Evolutionary conservation across 2,329 filamentous ascomycete genomes (phyloP), one percentile per base, ranked within the genome.

Genomic region (Knufia petricola): DNA sequence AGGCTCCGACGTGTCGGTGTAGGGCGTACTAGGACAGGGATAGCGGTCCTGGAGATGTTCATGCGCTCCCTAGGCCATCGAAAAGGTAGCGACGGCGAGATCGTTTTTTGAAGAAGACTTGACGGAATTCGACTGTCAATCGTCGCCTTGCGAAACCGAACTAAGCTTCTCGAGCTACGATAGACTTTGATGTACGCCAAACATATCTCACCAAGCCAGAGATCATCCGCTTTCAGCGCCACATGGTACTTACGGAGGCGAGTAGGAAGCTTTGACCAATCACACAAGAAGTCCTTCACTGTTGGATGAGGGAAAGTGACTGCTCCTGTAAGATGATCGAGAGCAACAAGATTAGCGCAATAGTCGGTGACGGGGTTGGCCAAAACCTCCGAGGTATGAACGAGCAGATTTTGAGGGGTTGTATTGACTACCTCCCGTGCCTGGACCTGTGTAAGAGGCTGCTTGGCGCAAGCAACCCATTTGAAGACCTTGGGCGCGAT

Each of bases 231-330:
- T 15, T 42, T 23, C 7, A 19, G 19, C 13, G 12, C 10, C 19
- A 26, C 9, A 8, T 15, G 20, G 24, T 42, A 42, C 4, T 42
- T 23, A 13, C n/a, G 17, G 9, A 42, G 39, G 10, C 26, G 19
- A 17, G 20, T 10, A 13, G 39, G 39, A 17, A 42, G 9, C 17
- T 42, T 42, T 13, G 9, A 12, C n/a, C 9, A 21, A 12, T 42
- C 39, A n/a, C 23, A 21, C 17, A 42, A 23, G 15, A 42, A 42
- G 10, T 42, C 39, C n/a, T n/a, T 23, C 3, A 42, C 39, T 12
- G 39, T 42, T 23, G 39, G 39, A 19, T 42, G 39, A 42, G 39
- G 39, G 21, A 42, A 42, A 4, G 24, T 26, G 13, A 42, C 39
- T 7, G 39, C 26, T n/a, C 39, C 39, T 10, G 20, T 26, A 2